These are phyloP conservation scores for Lasiosphaeria hispida DNA, from an alignment of 495 filamentous ascomycete genomes.

Conservation along the genomic window DNA sequence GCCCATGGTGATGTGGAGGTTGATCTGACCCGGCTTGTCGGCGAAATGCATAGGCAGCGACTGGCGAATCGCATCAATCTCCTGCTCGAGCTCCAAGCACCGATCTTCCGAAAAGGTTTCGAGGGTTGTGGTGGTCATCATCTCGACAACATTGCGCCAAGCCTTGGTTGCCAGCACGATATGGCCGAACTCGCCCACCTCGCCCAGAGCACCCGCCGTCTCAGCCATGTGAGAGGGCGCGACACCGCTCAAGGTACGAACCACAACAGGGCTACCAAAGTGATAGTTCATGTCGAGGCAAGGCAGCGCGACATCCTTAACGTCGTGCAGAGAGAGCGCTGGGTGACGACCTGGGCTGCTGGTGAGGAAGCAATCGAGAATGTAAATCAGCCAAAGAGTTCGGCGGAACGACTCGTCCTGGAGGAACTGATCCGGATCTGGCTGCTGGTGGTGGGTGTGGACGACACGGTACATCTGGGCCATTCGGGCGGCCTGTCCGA, in stretches of 20 bases:
- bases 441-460: constrained; percentile 40
- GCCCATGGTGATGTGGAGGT: constrained; percentile 53
- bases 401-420: constrained; percentile 52
- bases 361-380: constrained; percentile 53
- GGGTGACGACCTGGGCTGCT: constrained; percentile 52
- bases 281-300: constrained; percentile 51
- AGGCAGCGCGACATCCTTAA: constrained; percentile 46
- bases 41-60: constrained; percentile 48
- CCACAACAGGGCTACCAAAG: constrained; percentile 47
- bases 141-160: constrained; percentile 52
- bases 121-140: constrained; percentile 47
- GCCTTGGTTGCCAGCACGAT: constrained; percentile 52
- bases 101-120: constrained; percentile 46
- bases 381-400: constrained; percentile 52
- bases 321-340: constrained; percentile 44
- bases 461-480: constrained; percentile 53
- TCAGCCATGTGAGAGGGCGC: constrained; percentile 37
- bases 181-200: constrained; percentile 51
- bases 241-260: constrained; percentile 42
- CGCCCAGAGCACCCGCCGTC: constrained; percentile 30
- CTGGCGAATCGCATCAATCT: constrained; percentile 44
- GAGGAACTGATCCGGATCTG: constrained; percentile 49
- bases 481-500: constrained; percentile 51
- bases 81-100: constrained; percentile 41
- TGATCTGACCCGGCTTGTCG: constrained; percentile 51